Evolutionary conservation across 1,139 yeast genomes (phyloP), one percentile per base, ranked within the genome.

Genomic region (Candida pseudoviswanathii): DNA sequence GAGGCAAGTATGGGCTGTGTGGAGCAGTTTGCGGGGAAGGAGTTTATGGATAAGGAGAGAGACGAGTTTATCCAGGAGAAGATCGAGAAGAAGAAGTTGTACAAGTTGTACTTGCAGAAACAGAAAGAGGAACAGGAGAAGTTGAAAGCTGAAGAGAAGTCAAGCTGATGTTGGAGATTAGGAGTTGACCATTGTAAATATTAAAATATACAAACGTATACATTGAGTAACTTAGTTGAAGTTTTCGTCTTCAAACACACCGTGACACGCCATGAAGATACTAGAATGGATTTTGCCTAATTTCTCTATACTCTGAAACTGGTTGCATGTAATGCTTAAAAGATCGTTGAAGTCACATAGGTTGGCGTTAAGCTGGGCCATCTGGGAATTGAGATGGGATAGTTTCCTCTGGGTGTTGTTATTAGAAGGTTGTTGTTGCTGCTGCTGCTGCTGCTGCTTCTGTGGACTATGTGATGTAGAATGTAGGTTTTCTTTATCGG

Each of bases 31-130:
- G 90, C 86, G 69, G 82, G 82, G 44, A 76, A 82, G 51, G 81
- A 85, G 58, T 88, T 80, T 58, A 78, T 88, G 58, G 96, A 88
- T 63, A 76, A 74, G 45, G 89, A 88, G 64, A 76, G 95, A 55
- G 92, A 87, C 58, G 68, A 78, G 52, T 72, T 82, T 58, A 81
- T 88, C 44, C 65, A 76, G 50, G 82, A 80, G 55, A 86, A 85
- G 67, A 68, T 77, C 31, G 77, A 72, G 53, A 68, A 59, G 61
- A 61, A 64, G 54, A 62, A 58, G 50, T 44, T 58, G 44, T 56
- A 59, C 46, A 43, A 54, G 45, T 42, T 37, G 27, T 44, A 47
- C 30, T 34, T 48, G n/a, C 41, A 48, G 26, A 44, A 48, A 40
- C 46, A 45, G 26, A 31, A 37, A 11, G 44, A 49, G 22, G 47